Conservation (phyloP, 83 land plant genomes). For the Picea engelmannii region DNA sequence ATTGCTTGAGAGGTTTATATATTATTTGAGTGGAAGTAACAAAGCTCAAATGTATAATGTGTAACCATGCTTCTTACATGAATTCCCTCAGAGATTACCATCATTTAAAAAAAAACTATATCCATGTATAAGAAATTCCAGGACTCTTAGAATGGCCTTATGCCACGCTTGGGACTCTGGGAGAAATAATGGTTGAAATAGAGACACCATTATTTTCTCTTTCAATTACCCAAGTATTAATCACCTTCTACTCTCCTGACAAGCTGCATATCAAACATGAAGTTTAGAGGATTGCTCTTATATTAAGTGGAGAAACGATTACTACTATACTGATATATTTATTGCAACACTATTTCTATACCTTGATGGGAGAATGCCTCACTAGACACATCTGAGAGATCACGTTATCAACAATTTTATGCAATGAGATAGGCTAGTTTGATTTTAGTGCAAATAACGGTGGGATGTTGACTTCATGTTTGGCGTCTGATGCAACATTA, state of each 20-base stretch:
- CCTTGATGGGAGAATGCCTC: conserved; percentile 63
- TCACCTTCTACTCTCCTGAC: conserved; percentile 44
- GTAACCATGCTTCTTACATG: no score
- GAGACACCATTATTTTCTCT: conserved; percentile 53
- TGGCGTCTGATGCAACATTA: conserved; percentile 45
- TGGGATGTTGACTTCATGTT: conserved; percentile 46
- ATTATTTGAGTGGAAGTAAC: no score
- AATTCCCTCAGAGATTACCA: no score
- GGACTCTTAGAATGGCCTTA: conserved; percentile 39
- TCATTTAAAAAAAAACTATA: no score
- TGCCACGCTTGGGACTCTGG: conserved; percentile 48
- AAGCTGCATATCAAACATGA: conserved; percentile 37
- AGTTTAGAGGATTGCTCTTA: conserved; percentile 23
- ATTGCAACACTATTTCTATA: conserved; percentile 55
- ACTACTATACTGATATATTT: conserved; percentile 35
- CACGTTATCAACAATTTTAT: conserved; percentile 60
- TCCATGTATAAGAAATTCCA: no score
- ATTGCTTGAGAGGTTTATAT: no score
- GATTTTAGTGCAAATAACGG: conserved; percentile 52
- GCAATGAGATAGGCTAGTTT: conserved; percentile 72
- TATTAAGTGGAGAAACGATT: conserved; percentile 44
- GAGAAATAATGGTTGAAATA: conserved; percentile 50
- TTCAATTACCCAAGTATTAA: conserved; percentile 42
- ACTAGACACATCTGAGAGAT: conserved; percentile 42
- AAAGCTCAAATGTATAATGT: no score